Evolutionary conservation across 139 green algal genomes (phyloP).

Genomic region (Nannochloris sp.): DNA sequence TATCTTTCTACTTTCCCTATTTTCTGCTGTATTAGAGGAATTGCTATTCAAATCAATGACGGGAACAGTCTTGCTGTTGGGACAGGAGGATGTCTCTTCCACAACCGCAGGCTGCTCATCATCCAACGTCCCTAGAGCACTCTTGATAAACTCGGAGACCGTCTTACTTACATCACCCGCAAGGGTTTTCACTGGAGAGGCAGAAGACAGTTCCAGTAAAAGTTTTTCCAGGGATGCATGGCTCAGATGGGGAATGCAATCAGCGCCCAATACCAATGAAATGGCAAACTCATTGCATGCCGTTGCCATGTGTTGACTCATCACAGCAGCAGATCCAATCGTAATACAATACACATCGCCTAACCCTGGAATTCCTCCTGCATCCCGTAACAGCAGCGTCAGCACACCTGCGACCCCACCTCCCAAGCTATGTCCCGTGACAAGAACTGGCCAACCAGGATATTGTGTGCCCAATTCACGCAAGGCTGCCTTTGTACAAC

Average conservation of each 20-base stretch:
- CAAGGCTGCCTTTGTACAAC: slow-evolving; percentile 35
- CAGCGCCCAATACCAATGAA: slow-evolving; percentile 31
- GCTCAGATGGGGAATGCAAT: slow-evolving; percentile 33
- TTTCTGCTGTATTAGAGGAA: too few species aligned
- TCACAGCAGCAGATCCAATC: slow-evolving; percentile 38
- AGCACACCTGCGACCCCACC: slow-evolving; percentile 38
- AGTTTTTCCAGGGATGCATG: slow-evolving; percentile 36
- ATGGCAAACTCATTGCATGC: slow-evolving; percentile 21
- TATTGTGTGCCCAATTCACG: slow-evolving; percentile 14
- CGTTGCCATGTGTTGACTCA: slow-evolving; percentile 28
- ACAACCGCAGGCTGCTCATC: too few species aligned
- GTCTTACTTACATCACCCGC: neutral
- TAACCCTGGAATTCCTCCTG: slow-evolving; percentile 18
- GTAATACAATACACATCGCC: slow-evolving; percentile 28
- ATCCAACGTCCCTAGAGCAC: neutral
- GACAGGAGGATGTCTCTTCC: too few species aligned
- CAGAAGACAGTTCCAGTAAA: slow-evolving; percentile 32
- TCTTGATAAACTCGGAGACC: neutral
- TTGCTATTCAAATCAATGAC: too few species aligned
- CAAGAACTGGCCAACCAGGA: slow-evolving; percentile 41
- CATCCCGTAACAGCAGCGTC: slow-evolving; percentile 31
- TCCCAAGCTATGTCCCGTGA: slow-evolving; percentile 43
- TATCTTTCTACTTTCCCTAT: neutral
- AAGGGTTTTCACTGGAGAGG: slow-evolving; percentile 15
- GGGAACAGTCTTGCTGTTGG: too few species aligned